Base-by-base conservation (phyloP, 208 protist genomes). In the Trypanosoma cruzi region DNA sequence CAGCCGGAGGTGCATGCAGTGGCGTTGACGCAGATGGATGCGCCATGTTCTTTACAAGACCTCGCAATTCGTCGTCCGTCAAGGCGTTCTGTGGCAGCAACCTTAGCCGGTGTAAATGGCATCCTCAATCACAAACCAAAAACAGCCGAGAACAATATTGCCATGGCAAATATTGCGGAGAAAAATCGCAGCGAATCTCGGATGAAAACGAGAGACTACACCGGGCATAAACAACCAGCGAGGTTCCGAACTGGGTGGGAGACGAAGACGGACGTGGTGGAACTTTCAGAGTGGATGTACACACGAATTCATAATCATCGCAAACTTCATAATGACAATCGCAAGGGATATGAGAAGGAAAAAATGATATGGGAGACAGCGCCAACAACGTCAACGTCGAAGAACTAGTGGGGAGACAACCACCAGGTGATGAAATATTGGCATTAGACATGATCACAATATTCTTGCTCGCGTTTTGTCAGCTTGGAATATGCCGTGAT, bases 321-420 rank as follows among this genome's bases (percentile, higher is more conserved):
- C 40, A 90, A 89, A 72, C 53, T 89, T 0, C 62, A 79, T 44
- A 85, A 89, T 77, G 40, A 73, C n/a, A 96, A 96, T 68, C 63
- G 40, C 31, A 89, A 81, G 24, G 87, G 90, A 24, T 89, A 81
- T 68, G 78, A 82, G 57, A 61, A 69, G 29, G 90, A 95, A 62
- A 74, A 73, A 50, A 86, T 92, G 59, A 73, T 81, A 24, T 93
- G 77, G 77, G 77, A 70, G 28, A 52, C 40, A 29, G 70, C 59
- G 37, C 63, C 62, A 50, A 53, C 26, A 13, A 55, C 48, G 14
- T 49, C 64, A 20, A 44, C 65, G 16, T 36, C 65, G 20, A 86
- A 78, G 67, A 86, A 88, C 65, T 87, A 82, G 64, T 42, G 0
- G 56, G 37, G 40, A 8, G 2, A 52, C 6, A 18, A 4, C 3